These are phyloP conservation scores for Cercospora sp. DNA, from an alignment of 2,329 filamentous ascomycete species.

Conservation along the genomic window DNA sequence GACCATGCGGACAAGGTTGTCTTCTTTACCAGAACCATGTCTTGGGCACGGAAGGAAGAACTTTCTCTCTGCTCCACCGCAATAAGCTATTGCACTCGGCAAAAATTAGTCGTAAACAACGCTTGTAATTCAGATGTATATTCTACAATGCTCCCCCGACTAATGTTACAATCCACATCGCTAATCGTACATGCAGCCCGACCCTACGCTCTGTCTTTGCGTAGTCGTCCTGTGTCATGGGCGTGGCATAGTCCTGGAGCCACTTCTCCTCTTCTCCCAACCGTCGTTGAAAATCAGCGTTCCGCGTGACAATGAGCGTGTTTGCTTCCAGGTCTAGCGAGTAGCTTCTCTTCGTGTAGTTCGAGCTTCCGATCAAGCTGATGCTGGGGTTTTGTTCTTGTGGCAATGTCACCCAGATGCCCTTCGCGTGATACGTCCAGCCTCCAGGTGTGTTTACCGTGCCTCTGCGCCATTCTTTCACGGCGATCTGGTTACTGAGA, in stretches of 20 bases:
- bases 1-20: not conserved
- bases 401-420: constrained; percentile 81
- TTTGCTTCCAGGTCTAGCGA: constrained; percentile 89
- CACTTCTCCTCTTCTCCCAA: constrained; percentile 79
- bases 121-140: not conserved
- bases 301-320: constrained; percentile 77
- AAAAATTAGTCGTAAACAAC: not conserved
- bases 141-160: constrained; percentile 79
- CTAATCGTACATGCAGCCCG: constrained; percentile 76
- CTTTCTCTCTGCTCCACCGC: not conserved
- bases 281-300: constrained; percentile 68
- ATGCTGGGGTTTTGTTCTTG: constrained; percentile 65
- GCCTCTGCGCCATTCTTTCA: constrained; percentile 87
- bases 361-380: constrained; percentile 85
- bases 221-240: constrained; percentile 75
- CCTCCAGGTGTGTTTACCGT: constrained; percentile 76
- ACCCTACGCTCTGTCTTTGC: constrained; percentile 79
- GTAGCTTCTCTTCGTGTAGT: constrained; percentile 94
- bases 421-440: constrained; percentile 98
- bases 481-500: constrained; percentile 60
- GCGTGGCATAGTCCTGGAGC: constrained; percentile 71
- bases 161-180: constrained; percentile 89
- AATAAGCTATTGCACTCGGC: not conserved
- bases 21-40: not conserved
- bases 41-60: not conserved